Base-by-base conservation (phyloP, 345 rosid species). In the Euphorbia lathyris region DNA sequence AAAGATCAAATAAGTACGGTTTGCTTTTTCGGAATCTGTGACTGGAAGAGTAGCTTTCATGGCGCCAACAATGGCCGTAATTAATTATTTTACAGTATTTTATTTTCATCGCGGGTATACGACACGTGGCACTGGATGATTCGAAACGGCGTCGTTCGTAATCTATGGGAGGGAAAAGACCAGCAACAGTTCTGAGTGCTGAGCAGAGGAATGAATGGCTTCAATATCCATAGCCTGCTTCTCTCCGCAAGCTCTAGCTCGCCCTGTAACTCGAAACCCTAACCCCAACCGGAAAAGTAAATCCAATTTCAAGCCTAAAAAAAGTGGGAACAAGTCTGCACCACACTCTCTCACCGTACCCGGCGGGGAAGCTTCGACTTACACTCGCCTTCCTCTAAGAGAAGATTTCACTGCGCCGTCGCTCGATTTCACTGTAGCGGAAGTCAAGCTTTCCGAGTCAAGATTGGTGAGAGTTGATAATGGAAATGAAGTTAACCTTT, bases 361-460 rank as follows among this genome's bases (percentile, higher is more conserved):
- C n/a, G 90, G 86, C 26, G 84, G 83, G 47, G 94, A 91, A 63
- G 98, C 96, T 63, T 87, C 97, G 60, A 83, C 92, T 69, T 94
- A 85, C 81, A 88, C 85, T 4, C 83, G 98, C 75, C 93, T 94
- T 63, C 98, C 97, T 72, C 92, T 89, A 2, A 79, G 80, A 68
- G 96, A 91, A 61, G 91, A 91, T 59, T 86, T 81, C 69, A 68
- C 74, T 2, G 76, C 47, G 34, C 72, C n/a, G 11, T 71, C 68
- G 66, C 9, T 1, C 67, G 43, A 0, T 29, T 75, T 38, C 70
- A 73, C 2, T 55, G 62, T 61, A 5, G 43, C 65, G 10, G 93
- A 85, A 76, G 81, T 91, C 66, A 87, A 79, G 84, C 85, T 91
- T 22, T 84, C 86, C 5, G 86, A 90, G 42, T 81, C 86, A 1